Evolutionary conservation across 345 rosid genomes (phyloP).

Genomic region (Trapa incisa): DNA sequence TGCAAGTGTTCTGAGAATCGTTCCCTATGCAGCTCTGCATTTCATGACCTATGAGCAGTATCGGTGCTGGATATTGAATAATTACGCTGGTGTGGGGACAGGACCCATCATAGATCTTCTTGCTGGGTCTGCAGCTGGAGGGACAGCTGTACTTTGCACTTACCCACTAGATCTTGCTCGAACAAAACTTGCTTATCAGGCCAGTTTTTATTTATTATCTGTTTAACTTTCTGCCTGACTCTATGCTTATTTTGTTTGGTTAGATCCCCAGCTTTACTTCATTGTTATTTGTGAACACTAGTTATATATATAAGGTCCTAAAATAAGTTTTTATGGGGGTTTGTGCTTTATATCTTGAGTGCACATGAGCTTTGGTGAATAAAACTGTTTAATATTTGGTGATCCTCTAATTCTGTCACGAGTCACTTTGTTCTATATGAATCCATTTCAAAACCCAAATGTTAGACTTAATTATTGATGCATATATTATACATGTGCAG

Average conservation of each 20-base stretch:
- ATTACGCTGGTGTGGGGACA: conserved; percentile 51
- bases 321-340: background rate
- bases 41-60: conserved; percentile 92
- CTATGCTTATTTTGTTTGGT: background rate
- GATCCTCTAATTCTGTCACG: background rate
- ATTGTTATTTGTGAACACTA: background rate
- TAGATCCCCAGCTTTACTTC: background rate
- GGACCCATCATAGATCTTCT: conserved; percentile 85
- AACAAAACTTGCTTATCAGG: conserved; percentile 97
- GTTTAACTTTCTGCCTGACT: background rate
- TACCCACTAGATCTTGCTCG: conserved; percentile 96
- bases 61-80: conserved; percentile 75
- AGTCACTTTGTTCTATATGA: background rate
- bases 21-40: conserved; percentile 94
- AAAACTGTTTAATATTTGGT: background rate
- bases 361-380: background rate
- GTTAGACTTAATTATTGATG: conserved; percentile 1
- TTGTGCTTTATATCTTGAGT: background rate
- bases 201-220: background rate
- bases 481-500: conserved; percentile 22
- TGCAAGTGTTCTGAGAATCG: conserved; percentile 83
- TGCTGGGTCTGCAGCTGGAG: conserved; percentile 94
- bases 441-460: background rate
- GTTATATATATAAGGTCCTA: background rate
- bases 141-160: conserved; percentile 92